Evolutionary conservation across 257 asterid genomes (phyloP), one percentile per base, ranked within the genome.

Genomic region (Lantana camara): DNA sequence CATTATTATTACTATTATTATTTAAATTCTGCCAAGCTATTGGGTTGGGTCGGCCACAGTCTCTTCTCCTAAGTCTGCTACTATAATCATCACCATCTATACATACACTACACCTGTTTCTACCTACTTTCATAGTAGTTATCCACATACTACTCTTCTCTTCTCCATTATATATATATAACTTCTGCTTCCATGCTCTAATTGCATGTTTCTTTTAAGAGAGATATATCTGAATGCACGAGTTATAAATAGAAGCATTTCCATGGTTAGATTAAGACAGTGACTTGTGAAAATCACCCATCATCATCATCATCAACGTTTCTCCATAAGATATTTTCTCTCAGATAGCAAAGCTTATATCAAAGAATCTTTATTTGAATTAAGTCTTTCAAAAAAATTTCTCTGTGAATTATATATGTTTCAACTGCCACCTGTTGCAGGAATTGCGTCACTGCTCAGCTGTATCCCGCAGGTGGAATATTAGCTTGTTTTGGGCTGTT

Each of bases 21-120:
- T 3, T 30, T 30, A 30, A 2, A 35, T 35, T 35, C 11, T 35
- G 40, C 7, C 32, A 27, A 27, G 32, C 50, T 55, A 59, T 27
- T 5, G 40, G 40, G 40, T 35, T 35, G 53, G 49, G 49, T 29
- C 54, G 71, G 58, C 60, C 64, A 59, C 29, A 27, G 41, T 19
- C n/a, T 13, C 57, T 32, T 45, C 64, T 49, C 52, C 53, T 20
- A 68, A 68, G 80, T 77, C 74, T 47, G 73, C 63, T 57, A 70
- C 30, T 46, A 63, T 63, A 78, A 87, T 77, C 80, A 85, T 83
- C 70, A 71, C 58, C 17, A 41, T 62, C 59, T 67, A 68, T 67
- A 69, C 71, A 34, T 45, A n/a, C 2, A 49, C 27, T 17, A 46
- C 14, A 2, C 2, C 32, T 23, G 14, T 23, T 23, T 75, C 72